Evolutionary conservation across 2,329 filamentous ascomycete genomes (phyloP).

Genomic region (Calonectria pseudoreteaudii): DNA sequence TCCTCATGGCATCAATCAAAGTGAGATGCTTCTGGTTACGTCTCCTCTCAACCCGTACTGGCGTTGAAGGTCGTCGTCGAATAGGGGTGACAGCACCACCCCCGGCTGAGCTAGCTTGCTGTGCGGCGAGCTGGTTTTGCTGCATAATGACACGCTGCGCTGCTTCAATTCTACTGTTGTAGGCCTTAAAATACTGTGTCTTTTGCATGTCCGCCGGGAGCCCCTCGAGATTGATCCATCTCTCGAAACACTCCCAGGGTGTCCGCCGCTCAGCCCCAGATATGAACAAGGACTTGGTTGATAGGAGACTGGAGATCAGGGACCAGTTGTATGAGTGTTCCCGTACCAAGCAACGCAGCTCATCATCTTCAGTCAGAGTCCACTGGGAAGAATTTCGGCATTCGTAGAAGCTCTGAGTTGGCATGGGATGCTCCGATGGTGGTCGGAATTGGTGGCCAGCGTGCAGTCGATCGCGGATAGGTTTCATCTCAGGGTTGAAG

Average conservation of each 20-base stretch:
- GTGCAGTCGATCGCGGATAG: constrained; percentile 89
- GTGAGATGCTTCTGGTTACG: constrained; percentile 88
- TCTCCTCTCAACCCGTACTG: constrained; percentile 86
- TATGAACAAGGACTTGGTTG: constrained; percentile 79
- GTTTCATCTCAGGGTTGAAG: constrained; percentile 90
- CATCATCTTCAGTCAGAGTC: constrained; percentile 91
- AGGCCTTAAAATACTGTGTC: constrained; percentile 90
- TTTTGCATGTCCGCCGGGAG: constrained; percentile 94
- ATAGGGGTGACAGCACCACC: constrained; percentile 51
- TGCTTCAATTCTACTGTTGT: constrained; percentile 70
- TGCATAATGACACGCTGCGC: constrained; percentile 67
- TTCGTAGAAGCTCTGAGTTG: constrained; percentile 90
- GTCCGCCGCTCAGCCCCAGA: constrained; percentile 91
- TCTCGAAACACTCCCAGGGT: constrained; percentile 98
- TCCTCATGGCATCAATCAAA: constrained; percentile 94
- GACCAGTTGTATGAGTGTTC: constrained; percentile 99
- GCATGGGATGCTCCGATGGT: constrained; percentile 92
- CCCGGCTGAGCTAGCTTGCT: constrained; percentile 60
- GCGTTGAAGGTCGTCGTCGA: constrained; percentile 79
- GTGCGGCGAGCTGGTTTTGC: constrained; percentile 62
- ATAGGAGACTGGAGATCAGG: constrained; percentile 85
- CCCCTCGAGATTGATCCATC: constrained; percentile 93
- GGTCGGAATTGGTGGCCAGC: constrained; percentile 93
- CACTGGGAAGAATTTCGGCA: constrained; percentile 88
- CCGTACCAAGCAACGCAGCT: constrained; percentile 84